These are phyloP conservation scores for Phragmites australis DNA, from an alignment of 176 grass and related monocot genomes.

Conservation along the genomic window DNA sequence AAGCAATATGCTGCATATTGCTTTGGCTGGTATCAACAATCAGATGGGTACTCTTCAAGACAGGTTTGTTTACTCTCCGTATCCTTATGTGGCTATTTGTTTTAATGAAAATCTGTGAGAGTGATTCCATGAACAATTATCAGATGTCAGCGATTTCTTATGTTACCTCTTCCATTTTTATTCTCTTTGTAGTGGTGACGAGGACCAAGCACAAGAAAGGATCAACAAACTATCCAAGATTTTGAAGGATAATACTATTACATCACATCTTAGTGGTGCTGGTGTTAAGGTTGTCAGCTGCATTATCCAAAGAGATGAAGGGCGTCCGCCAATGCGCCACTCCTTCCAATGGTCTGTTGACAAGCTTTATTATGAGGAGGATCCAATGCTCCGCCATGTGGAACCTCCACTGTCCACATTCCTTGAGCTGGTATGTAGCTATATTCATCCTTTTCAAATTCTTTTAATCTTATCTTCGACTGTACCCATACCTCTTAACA, in stretches of 20 bases:
- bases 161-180: constrained; percentile 27
- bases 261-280: constrained; percentile 69
- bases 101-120: constrained; percentile 20
- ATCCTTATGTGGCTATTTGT: constrained; percentile 31
- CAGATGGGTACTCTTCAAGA: constrained; percentile 98
- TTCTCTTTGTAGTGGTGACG: constrained; percentile 79
- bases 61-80: constrained; percentile 55
- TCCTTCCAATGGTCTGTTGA: constrained; percentile 89
- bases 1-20: constrained; percentile 94
- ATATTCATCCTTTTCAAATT: constrained; percentile 19
- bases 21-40: constrained; percentile 98
- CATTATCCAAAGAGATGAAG: constrained; percentile 99
- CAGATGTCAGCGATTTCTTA: constrained; percentile 29
- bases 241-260: constrained; percentile 83
- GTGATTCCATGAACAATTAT: constrained; percentile 3
- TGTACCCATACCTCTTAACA: constrained; percentile 26
- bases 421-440: constrained; percentile 80
- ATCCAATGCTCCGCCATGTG: constrained; percentile 90
- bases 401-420: constrained; percentile 95
- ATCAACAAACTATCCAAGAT: constrained; percentile 91
- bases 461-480: constrained; percentile 16
- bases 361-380: constrained; percentile 91
- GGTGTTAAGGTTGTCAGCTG: constrained; percentile 81
- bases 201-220: constrained; percentile 98
- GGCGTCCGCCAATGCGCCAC: constrained; percentile 91